A percentile compares a stretch with the other conserved stretches of the same genome.
These are phyloP conservation scores for Saturnispora mendoncae DNA, from an alignment of 805 yeast species.

Conservation along the genomic window DNA sequence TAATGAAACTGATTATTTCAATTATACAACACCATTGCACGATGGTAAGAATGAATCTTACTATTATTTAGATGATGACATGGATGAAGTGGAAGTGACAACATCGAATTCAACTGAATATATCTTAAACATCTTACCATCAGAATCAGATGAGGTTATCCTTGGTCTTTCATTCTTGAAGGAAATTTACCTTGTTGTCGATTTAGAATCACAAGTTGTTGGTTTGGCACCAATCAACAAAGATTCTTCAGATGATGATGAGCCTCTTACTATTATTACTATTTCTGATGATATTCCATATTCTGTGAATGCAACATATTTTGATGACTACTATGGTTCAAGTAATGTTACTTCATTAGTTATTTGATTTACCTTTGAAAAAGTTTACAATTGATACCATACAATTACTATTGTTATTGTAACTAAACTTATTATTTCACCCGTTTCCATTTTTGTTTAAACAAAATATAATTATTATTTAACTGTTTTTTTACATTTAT, in stretches of 20 bases:
- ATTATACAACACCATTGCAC: neutral
- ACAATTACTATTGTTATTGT: neutral
- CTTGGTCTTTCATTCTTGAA: slow-evolving; percentile 16
- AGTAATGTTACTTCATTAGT: slow-evolving; percentile 3
- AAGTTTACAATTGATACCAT: slow-evolving; percentile 7
- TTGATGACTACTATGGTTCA: slow-evolving; percentile 5
- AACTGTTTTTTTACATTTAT: neutral
- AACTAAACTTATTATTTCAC: neutral
- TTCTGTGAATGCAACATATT: slow-evolving; percentile 6
- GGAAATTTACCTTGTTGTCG: slow-evolving; percentile 41
- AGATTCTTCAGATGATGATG: neutral
- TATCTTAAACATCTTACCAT: slow-evolving; percentile 12
- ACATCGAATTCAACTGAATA: neutral
- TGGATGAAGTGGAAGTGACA: no score
- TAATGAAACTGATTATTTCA: slow-evolving; percentile 9
- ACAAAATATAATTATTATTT: no score
- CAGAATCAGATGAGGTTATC: slow-evolving; percentile 4
- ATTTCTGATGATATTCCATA: slow-evolving; percentile 8
- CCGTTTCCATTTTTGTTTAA: neutral
- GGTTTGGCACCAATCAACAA: slow-evolving; percentile 31
- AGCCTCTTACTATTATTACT: slow-evolving; percentile 1
- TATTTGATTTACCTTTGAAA: neutral
- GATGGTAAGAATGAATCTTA: slow-evolving; percentile 8
- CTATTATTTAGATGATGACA: neutral
- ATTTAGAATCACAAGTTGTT: slow-evolving; percentile 35